A percentile compares a stretch with the other conserved stretches of the same genome.
Evolutionary conservation across 2,329 filamentous ascomycete genomes (phyloP).

Genomic region (Xylariales sp.): DNA sequence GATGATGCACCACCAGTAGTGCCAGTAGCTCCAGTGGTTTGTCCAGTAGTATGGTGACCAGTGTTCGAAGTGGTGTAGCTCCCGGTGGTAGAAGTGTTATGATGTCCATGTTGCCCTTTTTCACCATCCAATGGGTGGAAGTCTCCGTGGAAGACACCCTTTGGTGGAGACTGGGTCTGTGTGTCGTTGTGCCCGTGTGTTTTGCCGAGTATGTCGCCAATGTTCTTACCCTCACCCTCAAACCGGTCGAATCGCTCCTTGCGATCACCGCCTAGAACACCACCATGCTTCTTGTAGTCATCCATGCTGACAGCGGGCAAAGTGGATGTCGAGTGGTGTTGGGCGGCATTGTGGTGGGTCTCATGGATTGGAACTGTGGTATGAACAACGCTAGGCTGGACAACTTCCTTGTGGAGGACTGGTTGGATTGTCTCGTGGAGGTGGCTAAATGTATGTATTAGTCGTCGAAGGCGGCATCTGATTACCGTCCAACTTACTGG

Average conservation of each 20-base stretch:
- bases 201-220: conserved; percentile 32
- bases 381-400: conserved; percentile 65
- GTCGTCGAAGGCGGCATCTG: conserved; percentile 11
- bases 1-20: no score
- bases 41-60: no score
- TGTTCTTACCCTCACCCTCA: conserved; percentile 54
- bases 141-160: no score
- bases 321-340: conserved; percentile 61
- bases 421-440: conserved; percentile 68
- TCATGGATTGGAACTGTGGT: conserved; percentile 70
- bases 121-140: no score
- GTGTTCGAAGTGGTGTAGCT: no score
- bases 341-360: conserved; percentile 61
- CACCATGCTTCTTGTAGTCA: conserved; percentile 56
- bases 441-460: conserved; percentile 35
- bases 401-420: conserved; percentile 63
- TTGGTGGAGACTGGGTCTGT: no score
- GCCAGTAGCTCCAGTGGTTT: no score
- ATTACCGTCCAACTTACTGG: conserved; percentile 30
- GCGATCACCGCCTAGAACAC: conserved; percentile 47
- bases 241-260: conserved; percentile 55
- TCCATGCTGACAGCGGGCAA: conserved; percentile 60
- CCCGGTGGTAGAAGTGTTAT: no score
- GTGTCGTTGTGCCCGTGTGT: no score
- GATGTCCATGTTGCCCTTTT: no score